These are phyloP conservation scores for Lagenaria siceraria DNA, from an alignment of 306 rosid species.

Conservation along the genomic window DNA sequence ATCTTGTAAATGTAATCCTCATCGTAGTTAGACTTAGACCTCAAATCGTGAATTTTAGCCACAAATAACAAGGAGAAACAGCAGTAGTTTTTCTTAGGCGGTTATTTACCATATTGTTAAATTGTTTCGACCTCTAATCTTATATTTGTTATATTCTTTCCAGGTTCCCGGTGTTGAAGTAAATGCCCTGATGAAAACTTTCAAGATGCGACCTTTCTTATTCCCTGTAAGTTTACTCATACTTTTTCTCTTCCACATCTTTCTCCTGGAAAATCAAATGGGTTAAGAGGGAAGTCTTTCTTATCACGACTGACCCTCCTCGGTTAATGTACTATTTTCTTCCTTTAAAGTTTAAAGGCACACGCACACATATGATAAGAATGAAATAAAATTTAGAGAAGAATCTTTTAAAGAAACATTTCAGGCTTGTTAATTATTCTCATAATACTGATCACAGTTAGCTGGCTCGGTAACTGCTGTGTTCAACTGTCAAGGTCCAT, in stretches of 20 bases:
- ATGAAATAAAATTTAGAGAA: neutral
- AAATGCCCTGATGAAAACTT: conserved; percentile 84
- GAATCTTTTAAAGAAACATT: neutral
- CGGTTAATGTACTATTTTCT: neutral
- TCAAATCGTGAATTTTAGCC: neutral
- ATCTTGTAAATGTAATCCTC: neutral
- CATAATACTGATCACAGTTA: conserved; percentile 46
- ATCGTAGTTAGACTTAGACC: neutral
- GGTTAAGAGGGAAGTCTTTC: conserved; percentile 1
- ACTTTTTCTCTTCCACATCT: conserved; percentile 1
- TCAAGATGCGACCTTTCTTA: conserved; percentile 69
- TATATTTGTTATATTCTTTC: conserved; percentile 15
- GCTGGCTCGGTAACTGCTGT: conserved; percentile 93
- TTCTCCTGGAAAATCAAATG: neutral
- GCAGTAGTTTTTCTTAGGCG: neutral
- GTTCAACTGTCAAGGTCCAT: conserved; percentile 95
- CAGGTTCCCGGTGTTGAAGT: conserved; percentile 92
- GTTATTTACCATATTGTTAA: neutral
- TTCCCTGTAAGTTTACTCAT: conserved; percentile 58
- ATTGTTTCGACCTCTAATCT: neutral
- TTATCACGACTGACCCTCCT: neutral
- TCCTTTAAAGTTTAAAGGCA: neutral
- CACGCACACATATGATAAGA: neutral
- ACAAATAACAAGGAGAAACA: neutral
- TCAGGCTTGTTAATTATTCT: conserved; percentile 2